Conservation (phyloP, 2,329 filamentous ascomycete species). For the Nakataea oryzae region DNA sequence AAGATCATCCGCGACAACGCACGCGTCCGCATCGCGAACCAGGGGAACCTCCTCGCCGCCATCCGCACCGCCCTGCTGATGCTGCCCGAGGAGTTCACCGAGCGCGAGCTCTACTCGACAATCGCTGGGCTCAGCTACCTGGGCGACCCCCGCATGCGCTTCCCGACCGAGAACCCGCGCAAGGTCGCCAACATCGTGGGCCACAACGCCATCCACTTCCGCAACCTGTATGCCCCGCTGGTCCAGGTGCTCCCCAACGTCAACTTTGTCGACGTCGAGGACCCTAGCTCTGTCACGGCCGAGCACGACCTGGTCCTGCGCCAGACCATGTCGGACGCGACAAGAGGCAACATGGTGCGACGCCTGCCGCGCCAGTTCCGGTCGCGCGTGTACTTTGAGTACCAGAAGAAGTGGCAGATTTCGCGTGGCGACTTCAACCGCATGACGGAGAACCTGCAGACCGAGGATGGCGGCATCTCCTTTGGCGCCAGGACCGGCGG, state of each 20-base stretch:
- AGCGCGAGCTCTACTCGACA: constrained; percentile 78
- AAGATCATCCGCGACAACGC: constrained; percentile 95
- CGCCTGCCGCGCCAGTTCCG: constrained; percentile 81
- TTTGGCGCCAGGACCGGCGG: constrained; percentile 70
- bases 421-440: constrained; percentile 72
- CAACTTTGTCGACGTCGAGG: constrained; percentile 57
- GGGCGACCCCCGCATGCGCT: constrained; percentile 89
- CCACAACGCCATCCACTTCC: constrained; percentile 85
- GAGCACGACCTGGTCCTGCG: constrained; percentile 56
- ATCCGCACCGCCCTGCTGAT: constrained; percentile 82
- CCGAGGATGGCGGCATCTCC: constrained; percentile 54
- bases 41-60: constrained; percentile 88
- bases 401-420: constrained; percentile 82
- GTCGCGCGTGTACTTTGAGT: constrained; percentile 85
- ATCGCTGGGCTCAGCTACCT: constrained; percentile 91
- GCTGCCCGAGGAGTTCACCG: constrained; percentile 73
- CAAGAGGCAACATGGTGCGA: constrained; percentile 91
- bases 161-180: constrained; percentile 80
- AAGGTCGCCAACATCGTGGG: constrained; percentile 93
- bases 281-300: constrained; percentile 27
- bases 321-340: constrained; percentile 89
- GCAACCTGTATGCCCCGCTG: constrained; percentile 79
- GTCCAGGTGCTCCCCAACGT: constrained; percentile 87
- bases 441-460: constrained; percentile 69
- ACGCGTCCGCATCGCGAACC: constrained; percentile 83